Percentiles rank a stretch among this genome's conserved stretches.
Evolutionary conservation across 441 rosid species (phyloP).

Genomic region (Corymbia citriodora): DNA sequence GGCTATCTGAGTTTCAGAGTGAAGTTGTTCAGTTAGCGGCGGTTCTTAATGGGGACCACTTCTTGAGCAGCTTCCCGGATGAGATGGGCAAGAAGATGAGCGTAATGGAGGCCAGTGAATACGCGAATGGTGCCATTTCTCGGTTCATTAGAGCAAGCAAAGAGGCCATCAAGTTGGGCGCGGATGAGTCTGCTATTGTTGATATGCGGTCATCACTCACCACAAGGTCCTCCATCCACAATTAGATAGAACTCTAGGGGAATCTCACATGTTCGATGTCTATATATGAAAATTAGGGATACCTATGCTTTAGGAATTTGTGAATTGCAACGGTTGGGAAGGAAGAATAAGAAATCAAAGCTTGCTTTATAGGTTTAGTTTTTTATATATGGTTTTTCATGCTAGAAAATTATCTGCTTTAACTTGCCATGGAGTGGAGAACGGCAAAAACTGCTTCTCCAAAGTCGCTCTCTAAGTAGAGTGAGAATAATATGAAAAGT

Average conservation of each 20-base stretch:
- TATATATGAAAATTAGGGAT: neutral
- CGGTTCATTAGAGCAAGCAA: constrained; percentile 40
- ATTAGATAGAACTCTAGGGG: neutral
- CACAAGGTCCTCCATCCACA: neutral
- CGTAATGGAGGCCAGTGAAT: constrained; percentile 69
- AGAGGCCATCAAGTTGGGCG: neutral
- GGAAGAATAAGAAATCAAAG: neutral
- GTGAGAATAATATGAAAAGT: neutral
- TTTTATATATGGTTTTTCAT: neutral
- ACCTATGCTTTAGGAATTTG: neutral
- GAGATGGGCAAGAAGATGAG: constrained; percentile 74
- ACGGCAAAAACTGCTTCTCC: neutral
- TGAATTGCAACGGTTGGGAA: neutral
- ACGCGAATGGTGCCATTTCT: constrained; percentile 57
- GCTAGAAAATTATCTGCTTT: neutral
- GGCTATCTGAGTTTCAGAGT: constrained; percentile 67
- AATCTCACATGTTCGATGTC: neutral
- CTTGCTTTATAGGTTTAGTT: neutral
- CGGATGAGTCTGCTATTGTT: neutral
- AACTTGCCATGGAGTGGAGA: neutral
- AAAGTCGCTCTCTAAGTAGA: neutral
- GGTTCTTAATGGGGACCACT: constrained; percentile 86
- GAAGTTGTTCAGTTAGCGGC: constrained; percentile 91
- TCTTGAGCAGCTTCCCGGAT: constrained; percentile 73
- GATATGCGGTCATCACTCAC: neutral